Conservation (phyloP, 1,284 basidiomycete species). For the Cutaneotrichosporon arboriforme region DNA sequence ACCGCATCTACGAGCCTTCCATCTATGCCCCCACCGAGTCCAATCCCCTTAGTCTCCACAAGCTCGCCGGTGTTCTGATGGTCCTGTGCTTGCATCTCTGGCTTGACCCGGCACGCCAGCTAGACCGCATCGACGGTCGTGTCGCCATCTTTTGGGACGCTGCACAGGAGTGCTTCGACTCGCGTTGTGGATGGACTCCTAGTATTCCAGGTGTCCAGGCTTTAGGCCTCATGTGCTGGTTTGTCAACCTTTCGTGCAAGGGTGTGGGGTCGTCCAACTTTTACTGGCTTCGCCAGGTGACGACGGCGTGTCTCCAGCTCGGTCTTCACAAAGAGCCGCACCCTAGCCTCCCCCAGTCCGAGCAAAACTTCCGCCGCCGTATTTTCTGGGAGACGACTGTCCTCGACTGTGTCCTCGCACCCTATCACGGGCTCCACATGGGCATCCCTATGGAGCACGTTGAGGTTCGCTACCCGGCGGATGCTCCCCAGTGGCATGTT, state of each 20-base stretch:
- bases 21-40: constrained; percentile 34
- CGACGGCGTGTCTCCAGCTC: constrained; percentile 35
- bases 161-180: constrained; percentile 40
- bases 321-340: constrained; percentile 43
- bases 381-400: constrained; percentile 40
- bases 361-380: constrained; percentile 37
- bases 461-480: constrained; percentile 31
- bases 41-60: constrained; percentile 42
- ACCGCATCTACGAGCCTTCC: constrained; percentile 37
- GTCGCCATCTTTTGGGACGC: constrained; percentile 39
- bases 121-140: constrained; percentile 21
- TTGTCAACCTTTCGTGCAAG: constrained; percentile 41
- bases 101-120: constrained; percentile 29
- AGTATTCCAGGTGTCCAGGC: constrained; percentile 42
- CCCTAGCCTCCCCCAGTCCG: constrained; percentile 29
- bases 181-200: constrained; percentile 39
- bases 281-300: constrained; percentile 41
- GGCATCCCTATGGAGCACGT: constrained; percentile 36
- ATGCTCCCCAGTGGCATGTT: constrained; percentile 1
- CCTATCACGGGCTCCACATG: constrained; percentile 39
- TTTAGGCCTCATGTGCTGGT: constrained; percentile 31
- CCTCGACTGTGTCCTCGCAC: constrained; percentile 36
- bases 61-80: constrained; percentile 43
- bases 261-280: constrained; percentile 35
- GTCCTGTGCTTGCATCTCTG: constrained; percentile 37